Evolutionary conservation across 176 grass and related monocot genomes (phyloP).

Genomic region (Rhynchospora tenuis): DNA sequence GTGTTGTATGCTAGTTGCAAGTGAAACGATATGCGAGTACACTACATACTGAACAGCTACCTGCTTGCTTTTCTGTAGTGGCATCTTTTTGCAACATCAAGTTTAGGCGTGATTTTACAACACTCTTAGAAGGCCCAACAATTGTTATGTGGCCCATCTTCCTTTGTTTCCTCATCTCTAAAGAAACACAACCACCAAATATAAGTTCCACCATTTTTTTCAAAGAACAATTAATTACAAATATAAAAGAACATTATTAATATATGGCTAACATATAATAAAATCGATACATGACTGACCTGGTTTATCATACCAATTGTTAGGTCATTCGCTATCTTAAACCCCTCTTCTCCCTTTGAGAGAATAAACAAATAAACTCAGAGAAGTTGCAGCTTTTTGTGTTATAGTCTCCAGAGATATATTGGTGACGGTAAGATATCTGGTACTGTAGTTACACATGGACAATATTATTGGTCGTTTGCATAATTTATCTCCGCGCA

Average conservation of each 20-base stretch:
- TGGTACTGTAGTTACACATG: neutral
- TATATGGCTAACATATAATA: constrained; percentile 1
- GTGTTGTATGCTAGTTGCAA: too few species aligned
- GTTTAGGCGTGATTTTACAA: constrained; percentile 48
- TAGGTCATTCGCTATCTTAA: constrained; percentile 50
- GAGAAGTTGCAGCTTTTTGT: neutral
- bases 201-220: neutral
- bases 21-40: too few species aligned
- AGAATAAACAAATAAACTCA: neutral
- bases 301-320: constrained; percentile 97
- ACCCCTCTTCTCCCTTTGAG: constrained; percentile 65
- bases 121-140: constrained; percentile 64
- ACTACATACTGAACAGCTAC: too few species aligned
- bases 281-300: constrained; percentile 38
- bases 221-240: neutral
- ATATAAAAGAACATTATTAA: constrained; percentile 17
- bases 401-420: neutral
- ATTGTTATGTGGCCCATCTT: constrained; percentile 98
- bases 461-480: neutral
- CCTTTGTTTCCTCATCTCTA: constrained; percentile 76
- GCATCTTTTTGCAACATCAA: constrained; percentile 53
- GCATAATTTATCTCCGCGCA: neutral
- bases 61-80: neutral
- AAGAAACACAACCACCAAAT: constrained; percentile 23
- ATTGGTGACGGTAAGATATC: neutral